Evolutionary conservation across 2,329 filamentous ascomycete species (phyloP), one percentile per base, ranked within the genome.

Genomic region (Colletotrichum phormii): DNA sequence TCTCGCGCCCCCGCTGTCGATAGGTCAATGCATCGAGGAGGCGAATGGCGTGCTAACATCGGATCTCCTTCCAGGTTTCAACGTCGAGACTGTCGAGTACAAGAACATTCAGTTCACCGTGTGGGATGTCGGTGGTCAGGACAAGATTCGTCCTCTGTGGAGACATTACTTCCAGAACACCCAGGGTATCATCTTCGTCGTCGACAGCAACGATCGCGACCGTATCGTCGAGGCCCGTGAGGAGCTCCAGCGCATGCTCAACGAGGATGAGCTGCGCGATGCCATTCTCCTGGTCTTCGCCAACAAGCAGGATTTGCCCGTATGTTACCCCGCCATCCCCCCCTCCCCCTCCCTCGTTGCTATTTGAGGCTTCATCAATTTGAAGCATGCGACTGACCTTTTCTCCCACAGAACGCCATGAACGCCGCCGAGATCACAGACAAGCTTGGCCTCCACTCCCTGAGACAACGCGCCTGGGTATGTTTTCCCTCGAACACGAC

Each of bases 31-130:
- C n/a, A 18, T 31, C 7, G 15, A 55, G 53, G 65, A 26, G 26
- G 18, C 57, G 26, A 35, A 55, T 57, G n/a, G 35, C 60, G 60
- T 74, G 66, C 79, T 81, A 73, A 82, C 74, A 37, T 33, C 5
- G 49, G 22, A 53, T 59, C 15, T 64, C 33, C 35, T 57, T 61
- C 22, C 77, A 95, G 94, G 97, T 81, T 99, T 99, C 93, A 99
- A 99, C 89, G 97, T 99, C 85, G 97, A 99, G 91, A 98, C 97
- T 69, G 97, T 99, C 85, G 95, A 97, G 85, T 98, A 98, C 91
- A 98, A 98, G 92, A 99, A 99, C 92, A 98, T 98, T 82, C 95
- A 98, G 85, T 99, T 99, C 91, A 98, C 96, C 85, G 97, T 99
- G 84, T 99, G 97, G 97, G 97, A 98, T 89, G 97, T 99, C 82